phyloP scores from a whole-genome alignment of 768 basidiomycete genomes.

The Candolleomyces efflorescens region DNA sequence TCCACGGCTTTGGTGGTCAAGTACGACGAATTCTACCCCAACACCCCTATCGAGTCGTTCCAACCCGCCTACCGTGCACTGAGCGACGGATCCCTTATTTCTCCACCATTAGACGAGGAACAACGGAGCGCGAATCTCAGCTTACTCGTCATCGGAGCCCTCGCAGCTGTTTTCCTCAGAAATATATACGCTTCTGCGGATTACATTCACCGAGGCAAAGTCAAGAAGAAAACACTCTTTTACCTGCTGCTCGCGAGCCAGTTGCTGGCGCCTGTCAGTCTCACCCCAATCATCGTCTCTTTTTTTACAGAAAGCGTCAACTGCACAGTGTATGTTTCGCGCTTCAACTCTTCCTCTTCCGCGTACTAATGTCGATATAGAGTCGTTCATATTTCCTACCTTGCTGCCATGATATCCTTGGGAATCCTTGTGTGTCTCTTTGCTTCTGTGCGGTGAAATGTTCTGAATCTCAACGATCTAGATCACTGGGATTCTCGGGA shows the following conservation, averaged over 20 bases:
- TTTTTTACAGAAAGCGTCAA: constrained; percentile 37
- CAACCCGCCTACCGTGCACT: constrained; percentile 42
- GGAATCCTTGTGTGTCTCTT: constrained; percentile 32
- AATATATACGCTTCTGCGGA: constrained; percentile 47
- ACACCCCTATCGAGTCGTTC: constrained; percentile 39
- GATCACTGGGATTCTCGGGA: constrained; percentile 61
- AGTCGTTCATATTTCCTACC: constrained; percentile 32
- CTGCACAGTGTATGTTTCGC: constrained; percentile 43
- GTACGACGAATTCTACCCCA: constrained; percentile 39
- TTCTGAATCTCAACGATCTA: constrained; percentile 16
- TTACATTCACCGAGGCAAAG: constrained; percentile 50
- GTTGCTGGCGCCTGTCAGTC: constrained; percentile 41
- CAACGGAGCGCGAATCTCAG: constrained; percentile 34
- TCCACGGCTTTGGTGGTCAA: constrained; percentile 47
- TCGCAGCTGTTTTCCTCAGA: constrained; percentile 47
- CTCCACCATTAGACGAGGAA: constrained; percentile 43
- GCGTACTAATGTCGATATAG: constrained; percentile 17
- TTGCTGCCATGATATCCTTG: constrained; percentile 32
- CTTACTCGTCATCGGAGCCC: constrained; percentile 44
- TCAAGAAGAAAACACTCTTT: constrained; percentile 58
- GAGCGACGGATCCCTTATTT: constrained; percentile 56
- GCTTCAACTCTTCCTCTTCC: background rate
- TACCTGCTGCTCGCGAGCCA: constrained; percentile 54
- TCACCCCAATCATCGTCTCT: constrained; percentile 41
- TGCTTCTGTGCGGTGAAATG: background rate